A percentile compares a stretch with the other conserved stretches of the same genome.
Evolutionary conservation across 257 asterid genomes (phyloP).

Genomic region (Verbena officinalis): DNA sequence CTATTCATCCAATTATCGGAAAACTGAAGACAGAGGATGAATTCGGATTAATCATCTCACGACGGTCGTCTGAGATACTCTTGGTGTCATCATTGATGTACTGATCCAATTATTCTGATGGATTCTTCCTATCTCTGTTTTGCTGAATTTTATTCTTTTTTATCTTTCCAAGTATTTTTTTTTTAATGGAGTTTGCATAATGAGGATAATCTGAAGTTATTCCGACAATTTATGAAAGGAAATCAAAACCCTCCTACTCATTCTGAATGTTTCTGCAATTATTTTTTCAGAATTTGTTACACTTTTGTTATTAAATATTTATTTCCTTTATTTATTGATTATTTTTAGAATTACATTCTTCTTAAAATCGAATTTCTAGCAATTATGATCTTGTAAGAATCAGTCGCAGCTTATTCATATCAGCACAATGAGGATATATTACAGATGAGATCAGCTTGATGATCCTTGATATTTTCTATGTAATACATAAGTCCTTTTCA

Average conservation of each 20-base stretch:
- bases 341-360: too few relatives aligned
- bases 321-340: neutral
- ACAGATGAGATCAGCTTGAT: constrained; percentile 38
- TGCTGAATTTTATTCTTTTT: neutral
- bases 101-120: constrained; percentile 65
- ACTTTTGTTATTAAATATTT: neutral
- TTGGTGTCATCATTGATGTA: constrained; percentile 53
- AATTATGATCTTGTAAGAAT: neutral
- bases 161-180: neutral
- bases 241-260: constrained; percentile 80
- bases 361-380: neutral
- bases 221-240: constrained; percentile 71
- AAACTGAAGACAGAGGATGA: constrained; percentile 50
- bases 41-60: constrained; percentile 69
- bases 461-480: constrained; percentile 42
- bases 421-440: constrained; percentile 53
- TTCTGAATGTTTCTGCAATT: constrained; percentile 65
- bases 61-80: constrained; percentile 83
- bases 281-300: neutral
- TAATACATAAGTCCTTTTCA: constrained; percentile 61
- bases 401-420: neutral
- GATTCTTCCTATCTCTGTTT: neutral
- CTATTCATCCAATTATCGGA: neutral
- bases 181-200: constrained; percentile 33
- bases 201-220: constrained; percentile 46